phyloP scores from a whole-genome alignment of 2,329 filamentous ascomycete genomes.

The Fonsecaea pedrosoi region DNA sequence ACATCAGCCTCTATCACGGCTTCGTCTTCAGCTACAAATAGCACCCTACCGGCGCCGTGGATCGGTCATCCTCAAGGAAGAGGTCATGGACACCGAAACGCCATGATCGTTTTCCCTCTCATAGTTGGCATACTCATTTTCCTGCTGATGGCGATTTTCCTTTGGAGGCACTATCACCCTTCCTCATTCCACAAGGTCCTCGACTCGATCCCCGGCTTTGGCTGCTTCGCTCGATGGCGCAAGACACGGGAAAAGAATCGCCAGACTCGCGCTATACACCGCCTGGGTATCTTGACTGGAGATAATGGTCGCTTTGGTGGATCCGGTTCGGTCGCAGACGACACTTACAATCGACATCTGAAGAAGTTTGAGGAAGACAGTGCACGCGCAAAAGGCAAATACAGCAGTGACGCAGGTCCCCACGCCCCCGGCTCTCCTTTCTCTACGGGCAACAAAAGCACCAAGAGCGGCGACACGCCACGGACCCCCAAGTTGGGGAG shows the following conservation, averaged over 20 bases:
- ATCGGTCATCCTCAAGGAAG: neutral
- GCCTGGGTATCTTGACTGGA: slow-evolving; percentile 16
- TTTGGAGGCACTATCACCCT: slow-evolving; percentile 26
- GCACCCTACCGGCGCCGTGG: neutral
- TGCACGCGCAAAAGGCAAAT: slow-evolving; percentile 22
- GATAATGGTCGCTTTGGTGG: slow-evolving; percentile 11
- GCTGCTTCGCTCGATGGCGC: slow-evolving; percentile 16
- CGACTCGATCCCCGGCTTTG: slow-evolving; percentile 6
- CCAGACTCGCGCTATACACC: slow-evolving; percentile 8
- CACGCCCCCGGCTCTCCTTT: neutral
- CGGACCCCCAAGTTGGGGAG: slow-evolving; percentile 5
- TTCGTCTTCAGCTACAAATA: neutral
- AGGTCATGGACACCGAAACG: slow-evolving; percentile 4
- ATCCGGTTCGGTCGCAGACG: neutral
- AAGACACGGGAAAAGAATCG: slow-evolving; percentile 22
- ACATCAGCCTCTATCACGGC: neutral
- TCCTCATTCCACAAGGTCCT: slow-evolving; percentile 22
- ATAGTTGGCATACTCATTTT: slow-evolving; percentile 6
- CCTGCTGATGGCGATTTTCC: slow-evolving; percentile 1
- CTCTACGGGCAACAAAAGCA: slow-evolving; percentile 7
- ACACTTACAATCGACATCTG: slow-evolving; percentile 25
- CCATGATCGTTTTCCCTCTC: slow-evolving; percentile 23
- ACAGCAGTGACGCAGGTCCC: slow-evolving; percentile 19
- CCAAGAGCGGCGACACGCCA: slow-evolving; percentile 6
- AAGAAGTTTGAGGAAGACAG: slow-evolving; percentile 29